These are phyloP conservation scores for Ceratorhiza oryzae-sativae DNA, from an alignment of 1,284 basidiomycete species.

Conservation along the genomic window DNA sequence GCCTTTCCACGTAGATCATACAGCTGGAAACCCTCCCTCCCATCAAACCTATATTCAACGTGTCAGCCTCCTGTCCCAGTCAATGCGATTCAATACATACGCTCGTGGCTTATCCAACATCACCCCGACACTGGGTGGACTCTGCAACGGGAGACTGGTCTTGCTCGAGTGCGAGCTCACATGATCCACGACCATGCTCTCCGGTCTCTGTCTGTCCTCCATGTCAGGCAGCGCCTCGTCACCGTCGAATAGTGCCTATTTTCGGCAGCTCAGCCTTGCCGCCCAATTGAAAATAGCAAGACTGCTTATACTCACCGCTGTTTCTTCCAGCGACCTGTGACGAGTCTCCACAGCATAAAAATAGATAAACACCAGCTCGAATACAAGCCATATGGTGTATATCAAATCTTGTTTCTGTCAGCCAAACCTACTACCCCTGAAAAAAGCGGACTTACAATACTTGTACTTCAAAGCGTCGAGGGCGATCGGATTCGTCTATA, in stretches of 20 bases:
- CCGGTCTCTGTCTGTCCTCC: background rate
- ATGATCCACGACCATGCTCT: constrained; percentile 11
- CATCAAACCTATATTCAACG: constrained; percentile 10
- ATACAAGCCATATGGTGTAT: constrained; percentile 66
- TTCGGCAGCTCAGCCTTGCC: background rate
- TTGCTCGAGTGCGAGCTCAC: constrained; percentile 20
- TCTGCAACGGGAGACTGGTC: background rate
- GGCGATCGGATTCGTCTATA: constrained; percentile 21
- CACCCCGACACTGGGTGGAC: background rate
- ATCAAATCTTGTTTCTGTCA: constrained; percentile 45
- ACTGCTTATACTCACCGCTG: constrained; percentile 32
- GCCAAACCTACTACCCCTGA: background rate
- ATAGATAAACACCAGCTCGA: constrained; percentile 69
- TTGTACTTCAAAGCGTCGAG: constrained; percentile 19
- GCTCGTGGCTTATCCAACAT: constrained; percentile 16
- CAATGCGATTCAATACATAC: background rate
- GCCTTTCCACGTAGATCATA: constrained; percentile 29
- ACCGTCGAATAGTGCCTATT: constrained; percentile 29
- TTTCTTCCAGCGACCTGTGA: constrained; percentile 68
- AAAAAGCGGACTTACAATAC: constrained; percentile 24
- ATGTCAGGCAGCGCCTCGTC: constrained; percentile 26
- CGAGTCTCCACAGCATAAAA: constrained; percentile 57
- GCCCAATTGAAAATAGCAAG: too few relatives aligned
- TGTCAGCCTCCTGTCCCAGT: background rate
- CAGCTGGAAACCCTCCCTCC: constrained; percentile 31